Evolutionary conservation across 2,329 filamentous ascomycete species (phyloP), one percentile per base, ranked within the genome.

Genomic region (Botrytis fragariae): DNA sequence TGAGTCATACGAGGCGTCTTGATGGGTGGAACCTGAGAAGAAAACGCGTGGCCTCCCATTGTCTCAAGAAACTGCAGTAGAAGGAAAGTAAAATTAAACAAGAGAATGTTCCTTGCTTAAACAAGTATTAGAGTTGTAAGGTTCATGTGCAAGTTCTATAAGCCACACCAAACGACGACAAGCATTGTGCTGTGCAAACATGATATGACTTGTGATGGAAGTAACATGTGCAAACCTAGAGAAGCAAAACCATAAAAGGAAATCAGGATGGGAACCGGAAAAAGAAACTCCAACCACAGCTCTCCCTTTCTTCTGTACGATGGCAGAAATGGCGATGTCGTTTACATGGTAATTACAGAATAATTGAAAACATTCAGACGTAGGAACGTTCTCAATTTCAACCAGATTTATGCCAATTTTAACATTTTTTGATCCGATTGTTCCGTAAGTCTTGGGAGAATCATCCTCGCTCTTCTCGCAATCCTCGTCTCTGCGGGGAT

Each of bases 11-110:
- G 89, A 5, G 92, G 92, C 0, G 90, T 92, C 74, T 81, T 77
- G 16, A 93, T 84, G 39, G 86, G 80, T n/a, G 80, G 76, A 0
- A 78, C 76, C 37, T 83, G 84, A 35, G 80, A 82, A 1, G 84
- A 75, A 75, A 93, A 93, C 0, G 86, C 88, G 1, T 82, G 83
- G 29, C 92, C 92, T 32, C 92, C 92, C 92, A 94, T 94, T 60
- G 10, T 73, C 25, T n/a, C 4, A 5, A n/a, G 32, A 25, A 22
- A 57, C 5, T 42, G 25, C n/a, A 57, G 48, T 32, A 16, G 10
- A n/a, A 32, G 39, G 64, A 54, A n/a, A 54, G 14, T 3, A 22
- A 29, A 20, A 22, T 39, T 8, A 29, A 37, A 18, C 12, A 54
- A 67, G 45, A 14, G 25, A n/a, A 39, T 12, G 12, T 42, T 22